Conservation (phyloP, 345 rosid species). For the Raphanus raphanistrum region DNA sequence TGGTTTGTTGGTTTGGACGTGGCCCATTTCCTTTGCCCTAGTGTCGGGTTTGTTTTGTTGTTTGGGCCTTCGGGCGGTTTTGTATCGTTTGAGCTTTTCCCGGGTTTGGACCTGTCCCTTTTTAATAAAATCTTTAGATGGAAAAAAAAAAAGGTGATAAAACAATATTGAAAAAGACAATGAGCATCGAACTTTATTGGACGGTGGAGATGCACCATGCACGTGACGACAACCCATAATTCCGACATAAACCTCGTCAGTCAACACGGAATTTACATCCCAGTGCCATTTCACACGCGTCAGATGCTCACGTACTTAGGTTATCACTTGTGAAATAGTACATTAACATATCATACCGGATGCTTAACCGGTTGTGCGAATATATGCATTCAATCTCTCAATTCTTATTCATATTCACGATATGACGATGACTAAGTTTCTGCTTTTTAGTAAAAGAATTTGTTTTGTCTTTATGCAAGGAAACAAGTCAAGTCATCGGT, state of each 20-base stretch:
- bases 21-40: too few species aligned
- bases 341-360: neutral
- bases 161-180: constrained; percentile 15
- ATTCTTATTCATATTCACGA: neutral
- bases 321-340: neutral
- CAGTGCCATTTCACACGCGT: constrained; percentile 26
- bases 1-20: too few species aligned
- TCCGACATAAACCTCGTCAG: constrained; percentile 67
- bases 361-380: neutral
- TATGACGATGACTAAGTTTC: neutral
- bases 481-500: neutral
- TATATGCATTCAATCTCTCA: neutral
- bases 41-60: too few species aligned
- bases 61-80: too few species aligned
- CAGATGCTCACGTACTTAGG: constrained; percentile 6
- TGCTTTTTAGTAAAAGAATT: neutral
- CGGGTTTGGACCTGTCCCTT: too few species aligned
- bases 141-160: neutral
- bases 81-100: too few species aligned
- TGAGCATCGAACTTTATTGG: constrained; percentile 37
- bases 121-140: too few species aligned
- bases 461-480: neutral
- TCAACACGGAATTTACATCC: constrained; percentile 50
- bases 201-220: constrained; percentile 49
- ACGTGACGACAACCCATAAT: constrained; percentile 57